Evolutionary conservation across 148 eudicot species (phyloP), one percentile per base, ranked within the genome.

Genomic region (Spergularia marina): DNA sequence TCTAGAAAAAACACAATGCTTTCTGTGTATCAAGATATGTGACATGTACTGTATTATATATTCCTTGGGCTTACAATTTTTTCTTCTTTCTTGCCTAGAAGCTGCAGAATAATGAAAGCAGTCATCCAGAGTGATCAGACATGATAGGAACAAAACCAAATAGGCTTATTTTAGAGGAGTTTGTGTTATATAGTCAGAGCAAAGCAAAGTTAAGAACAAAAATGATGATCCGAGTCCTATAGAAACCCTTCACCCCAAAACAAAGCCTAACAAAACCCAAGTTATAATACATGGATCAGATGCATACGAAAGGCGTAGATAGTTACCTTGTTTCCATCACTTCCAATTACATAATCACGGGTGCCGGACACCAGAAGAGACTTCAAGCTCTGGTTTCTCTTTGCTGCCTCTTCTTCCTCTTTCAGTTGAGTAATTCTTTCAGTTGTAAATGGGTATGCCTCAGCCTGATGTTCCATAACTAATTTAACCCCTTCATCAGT

Each of bases 361-460:
- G 87, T 59, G 18, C 65, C 78, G 72, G 73, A 58, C 62, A 80
- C 84, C 84, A 86, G 78, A 79, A 86, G 79, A 21, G 84, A 78
- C 68, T 75, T 82, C 79, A 86, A 70, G 55, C 71, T 82, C 58
- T 86, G 89, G 76, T 86, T 83, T 68, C 70, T 77, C 77, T 55
- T 83, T 9, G 84, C 86, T 0, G 65, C 82, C 73, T 84, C 87
- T 79, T 87, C 87, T 76, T 80, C 81, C 79, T 85, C 87, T 72
- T 83, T 85, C 78, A 87, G 72, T 15, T 80, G 77, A 36, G 57
- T 36, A 53, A 83, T 30, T 68, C 87, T 78, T 78, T 83, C 87
- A 0, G 76, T 44, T 0, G 87, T 87, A 75, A 87, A 87, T 0
- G 90, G 90, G 72, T 87, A 81, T 3, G 83, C 90, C 39, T 81